Base-by-base conservation (phyloP, 2,329 filamentous ascomycete species). In the Tetracladium maxilliforme region DNA sequence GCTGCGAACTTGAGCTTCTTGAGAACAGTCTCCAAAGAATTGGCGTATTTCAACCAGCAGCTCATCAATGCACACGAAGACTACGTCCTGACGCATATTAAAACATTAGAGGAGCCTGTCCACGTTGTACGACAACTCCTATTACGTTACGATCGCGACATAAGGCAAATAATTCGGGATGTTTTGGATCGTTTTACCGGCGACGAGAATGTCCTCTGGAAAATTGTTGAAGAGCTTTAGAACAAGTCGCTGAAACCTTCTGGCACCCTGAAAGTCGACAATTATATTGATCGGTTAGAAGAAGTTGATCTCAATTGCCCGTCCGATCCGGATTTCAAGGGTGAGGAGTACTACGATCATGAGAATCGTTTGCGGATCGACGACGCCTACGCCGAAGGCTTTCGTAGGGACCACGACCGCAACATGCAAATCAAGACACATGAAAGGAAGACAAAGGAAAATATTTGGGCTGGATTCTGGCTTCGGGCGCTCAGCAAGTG, bases 211-310 rank as follows among this genome's bases (percentile, higher is more conserved):
- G 27, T 29, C 26, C 27, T 36, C 17, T 32, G 30, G 30, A 33
- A 27, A 23, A 29, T 36, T 14, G 30, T 28, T n/a, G 32, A 38
- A 27, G 30, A 33, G 23, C 35, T 32, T 27, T 36, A 30, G 20
- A 36, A 33, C 14, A 30, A 38, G 30, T 30, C 28, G 16, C 23
- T 21, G 14, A 27, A 22, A 15, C 16, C 21, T 21, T 25, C 16
- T 26, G 34, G 35, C 25, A 30, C 16, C 14, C 29, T 37, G 10
- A 6, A 29, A 19, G 22, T 22, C 12, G 24, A 34, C 8, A 16
- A 30, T 16, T 35, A 35, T 25, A 31, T 34, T 24, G 15, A 16
- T 27, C 25, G 12, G 16, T 18, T 30, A 14, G 22, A 27, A 22
- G 31, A 32, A 28, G 24, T 23, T 22, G 11, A 18, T 25, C 24